These are phyloP conservation scores for Naganishia antarctica DNA, from an alignment of 768 basidiomycete species.

Conservation along the genomic window DNA sequence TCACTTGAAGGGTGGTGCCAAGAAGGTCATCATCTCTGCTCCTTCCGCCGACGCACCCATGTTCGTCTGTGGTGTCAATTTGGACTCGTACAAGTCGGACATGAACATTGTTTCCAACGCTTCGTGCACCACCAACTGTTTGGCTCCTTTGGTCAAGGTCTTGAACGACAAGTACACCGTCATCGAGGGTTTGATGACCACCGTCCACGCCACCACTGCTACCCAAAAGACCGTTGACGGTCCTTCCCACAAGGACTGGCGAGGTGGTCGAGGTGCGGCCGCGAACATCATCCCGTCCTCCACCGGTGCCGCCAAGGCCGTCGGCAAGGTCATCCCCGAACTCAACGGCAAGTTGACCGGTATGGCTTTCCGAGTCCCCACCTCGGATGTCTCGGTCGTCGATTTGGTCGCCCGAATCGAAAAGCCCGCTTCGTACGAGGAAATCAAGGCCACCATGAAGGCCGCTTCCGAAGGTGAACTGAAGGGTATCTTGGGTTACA, in stretches of 20 bases:
- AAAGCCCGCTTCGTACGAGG: conserved; percentile 76
- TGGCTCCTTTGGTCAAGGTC: conserved; percentile 98
- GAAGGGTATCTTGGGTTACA: conserved; percentile 62
- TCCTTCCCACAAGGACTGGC: conserved; percentile 60
- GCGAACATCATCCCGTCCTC: conserved; percentile 99
- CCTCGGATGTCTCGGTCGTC: conserved; percentile 92
- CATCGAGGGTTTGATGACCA: conserved; percentile 96
- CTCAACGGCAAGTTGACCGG: conserved; percentile 97
- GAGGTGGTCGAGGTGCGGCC: conserved; percentile 69
- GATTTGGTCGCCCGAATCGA: conserved; percentile 91
- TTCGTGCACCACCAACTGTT: conserved; percentile 99
- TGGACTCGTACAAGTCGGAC: conserved; percentile 81
- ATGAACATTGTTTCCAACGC: conserved; percentile 93
- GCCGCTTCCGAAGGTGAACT: conserved; percentile 63
- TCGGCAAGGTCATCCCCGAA: conserved; percentile 92
- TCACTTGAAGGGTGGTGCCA: conserved; percentile 97
- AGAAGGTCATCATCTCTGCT: conserved; percentile 99
- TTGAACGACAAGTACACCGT: conserved; percentile 96
- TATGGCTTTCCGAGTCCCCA: conserved; percentile 95
- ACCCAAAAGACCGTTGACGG: conserved; percentile 71
- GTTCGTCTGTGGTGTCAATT: conserved; percentile 67
- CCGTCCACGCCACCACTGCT: conserved; percentile 93
- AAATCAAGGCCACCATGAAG: conserved; percentile 83
- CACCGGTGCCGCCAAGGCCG: conserved; percentile 98
- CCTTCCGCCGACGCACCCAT: conserved; percentile 61